Evolutionary conservation across 192 early-diverging fungal species (phyloP).

Genomic region (Backusella luteola): DNA sequence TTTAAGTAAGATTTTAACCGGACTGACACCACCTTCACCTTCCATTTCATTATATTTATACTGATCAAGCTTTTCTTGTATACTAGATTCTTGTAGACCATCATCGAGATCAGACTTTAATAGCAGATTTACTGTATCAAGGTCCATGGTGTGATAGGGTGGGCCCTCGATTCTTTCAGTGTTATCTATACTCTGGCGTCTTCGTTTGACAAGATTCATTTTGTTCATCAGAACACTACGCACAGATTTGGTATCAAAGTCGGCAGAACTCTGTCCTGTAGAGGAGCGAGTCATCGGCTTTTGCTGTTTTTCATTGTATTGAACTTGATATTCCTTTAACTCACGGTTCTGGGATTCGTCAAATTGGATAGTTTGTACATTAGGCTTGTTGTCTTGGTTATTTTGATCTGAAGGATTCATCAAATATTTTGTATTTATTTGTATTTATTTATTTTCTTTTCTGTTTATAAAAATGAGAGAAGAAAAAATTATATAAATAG

Average conservation of each 20-base stretch:
- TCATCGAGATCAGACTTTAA: slow-evolving; percentile 35
- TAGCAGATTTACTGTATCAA: slow-evolving; percentile 27
- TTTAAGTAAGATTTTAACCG: slow-evolving; percentile 57
- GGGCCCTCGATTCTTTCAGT: slow-evolving; percentile 21
- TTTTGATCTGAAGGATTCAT: slow-evolving; percentile 1
- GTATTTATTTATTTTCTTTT: neutral
- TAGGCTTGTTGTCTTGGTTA: neutral
- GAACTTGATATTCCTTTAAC: slow-evolving; percentile 11
- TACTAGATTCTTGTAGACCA: slow-evolving; percentile 50
- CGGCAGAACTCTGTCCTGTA: slow-evolving; percentile 17
- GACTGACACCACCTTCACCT: slow-evolving; percentile 65
- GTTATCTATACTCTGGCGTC: slow-evolving; percentile 13
- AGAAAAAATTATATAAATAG: neutral
- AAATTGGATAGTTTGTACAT: slow-evolving; percentile 7
- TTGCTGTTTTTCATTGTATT: slow-evolving; percentile 16
- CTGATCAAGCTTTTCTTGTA: slow-evolving; percentile 34
- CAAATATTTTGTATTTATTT: neutral
- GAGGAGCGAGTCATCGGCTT: slow-evolving; percentile 12
- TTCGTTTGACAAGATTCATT: slow-evolving; percentile 30
- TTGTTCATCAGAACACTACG: slow-evolving; percentile 29
- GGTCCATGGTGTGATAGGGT: slow-evolving; percentile 36
- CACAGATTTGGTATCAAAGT: slow-evolving; percentile 27
- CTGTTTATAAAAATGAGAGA: neutral
- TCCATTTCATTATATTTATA: slow-evolving; percentile 66
- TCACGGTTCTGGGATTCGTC: slow-evolving; percentile 13